Percentiles rank a stretch among this genome's conserved stretches.
Evolutionary conservation across 495 filamentous ascomycete genomes (phyloP).

Genomic region (Daldinia concentrica): DNA sequence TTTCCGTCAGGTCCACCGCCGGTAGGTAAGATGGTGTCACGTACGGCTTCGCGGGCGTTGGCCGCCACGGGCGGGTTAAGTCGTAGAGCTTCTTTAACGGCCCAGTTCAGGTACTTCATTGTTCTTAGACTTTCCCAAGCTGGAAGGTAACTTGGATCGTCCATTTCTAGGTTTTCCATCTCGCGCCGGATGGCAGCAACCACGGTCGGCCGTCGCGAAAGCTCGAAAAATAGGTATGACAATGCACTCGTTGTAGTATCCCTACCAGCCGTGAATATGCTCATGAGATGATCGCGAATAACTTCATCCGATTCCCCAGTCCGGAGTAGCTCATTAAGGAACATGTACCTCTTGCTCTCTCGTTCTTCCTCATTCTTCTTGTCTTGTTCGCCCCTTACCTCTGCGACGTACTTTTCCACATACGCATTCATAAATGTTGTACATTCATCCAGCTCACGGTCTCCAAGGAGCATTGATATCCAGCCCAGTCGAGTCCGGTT

Average conservation of each 20-base stretch:
- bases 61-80: conserved; percentile 68
- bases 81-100: conserved; percentile 61
- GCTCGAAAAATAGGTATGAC: conserved; percentile 68
- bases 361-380: conserved; percentile 19
- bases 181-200: conserved; percentile 60
- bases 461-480: conserved; percentile 60
- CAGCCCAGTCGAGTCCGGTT: conserved; percentile 63
- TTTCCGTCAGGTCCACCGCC: conserved; percentile 61
- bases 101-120: conserved; percentile 61
- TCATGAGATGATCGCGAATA: conserved; percentile 57
- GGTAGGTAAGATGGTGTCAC: conserved; percentile 59
- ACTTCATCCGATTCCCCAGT: conserved; percentile 47
- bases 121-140: conserved; percentile 58
- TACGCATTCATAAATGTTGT: conserved; percentile 55
- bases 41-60: conserved; percentile 63
- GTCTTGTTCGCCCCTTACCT: conserved; percentile 39
- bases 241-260: conserved; percentile 70
- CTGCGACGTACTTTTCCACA: conserved; percentile 53
- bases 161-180: conserved; percentile 49
- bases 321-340: conserved; percentile 61
- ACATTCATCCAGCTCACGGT: conserved; percentile 56
- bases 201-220: conserved; percentile 62
- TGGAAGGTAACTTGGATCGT: conserved; percentile 36
- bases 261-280: conserved; percentile 65
- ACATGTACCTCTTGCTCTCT: conserved; percentile 55